Conservation (phyloP, 441 rosid species). For the Adansonia grandidieri region DNA sequence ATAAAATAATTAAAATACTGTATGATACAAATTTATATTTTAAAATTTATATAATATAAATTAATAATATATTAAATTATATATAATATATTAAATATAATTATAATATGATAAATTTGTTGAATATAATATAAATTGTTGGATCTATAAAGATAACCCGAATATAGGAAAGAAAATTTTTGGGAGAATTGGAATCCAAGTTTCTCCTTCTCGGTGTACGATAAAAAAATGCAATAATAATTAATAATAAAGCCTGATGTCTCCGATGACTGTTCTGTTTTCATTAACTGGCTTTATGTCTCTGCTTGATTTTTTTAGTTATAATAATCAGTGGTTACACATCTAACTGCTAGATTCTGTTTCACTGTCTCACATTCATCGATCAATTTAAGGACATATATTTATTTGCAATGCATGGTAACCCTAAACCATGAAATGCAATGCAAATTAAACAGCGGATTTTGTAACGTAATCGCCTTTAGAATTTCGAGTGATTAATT, state of each 20-base stretch:
- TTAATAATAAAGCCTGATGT: constrained; percentile 21
- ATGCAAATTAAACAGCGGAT: too few relatives aligned
- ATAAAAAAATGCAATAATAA: constrained; percentile 10
- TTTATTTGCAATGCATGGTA: not conserved
- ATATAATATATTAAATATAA: too few relatives aligned
- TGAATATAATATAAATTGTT: not conserved
- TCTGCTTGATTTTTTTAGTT: constrained; percentile 23
- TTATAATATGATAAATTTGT: not conserved
- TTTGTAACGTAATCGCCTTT: not conserved
- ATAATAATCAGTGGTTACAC: not conserved
- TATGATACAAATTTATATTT: too few relatives aligned
- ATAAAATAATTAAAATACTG: too few relatives aligned
- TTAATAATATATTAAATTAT: too few relatives aligned
- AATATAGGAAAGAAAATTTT: constrained; percentile 19
- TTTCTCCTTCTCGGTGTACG: not conserved
- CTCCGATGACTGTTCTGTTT: constrained; percentile 23
- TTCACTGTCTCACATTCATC: not conserved
- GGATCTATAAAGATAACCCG: constrained; percentile 10
- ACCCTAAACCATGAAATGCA: not conserved
- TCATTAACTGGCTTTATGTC: constrained; percentile 24
- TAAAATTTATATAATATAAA: too few relatives aligned
- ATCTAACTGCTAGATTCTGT: constrained; percentile 34
- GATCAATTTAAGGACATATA: not conserved
- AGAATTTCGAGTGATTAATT: too few relatives aligned
- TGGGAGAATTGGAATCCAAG: not conserved